Evolutionary conservation across 2,329 filamentous ascomycete species (phyloP).

Genomic region (Botrytis galanthina): DNA sequence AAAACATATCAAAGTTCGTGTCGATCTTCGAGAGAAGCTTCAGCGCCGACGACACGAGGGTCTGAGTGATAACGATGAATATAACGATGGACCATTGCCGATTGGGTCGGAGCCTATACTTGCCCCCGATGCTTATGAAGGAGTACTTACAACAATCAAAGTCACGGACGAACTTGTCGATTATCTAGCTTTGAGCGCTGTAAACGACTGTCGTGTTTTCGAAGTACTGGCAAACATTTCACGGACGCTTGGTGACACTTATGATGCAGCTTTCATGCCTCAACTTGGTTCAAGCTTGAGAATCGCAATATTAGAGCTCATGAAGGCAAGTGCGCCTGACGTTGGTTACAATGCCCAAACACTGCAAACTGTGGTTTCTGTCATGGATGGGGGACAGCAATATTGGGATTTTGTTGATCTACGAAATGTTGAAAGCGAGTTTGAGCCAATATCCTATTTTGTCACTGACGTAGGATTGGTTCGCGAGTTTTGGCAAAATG

Average conservation of each 20-base stretch:
- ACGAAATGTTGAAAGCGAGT: conserved; percentile 43
- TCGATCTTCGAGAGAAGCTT: conserved; percentile 13
- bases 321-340: conserved; percentile 33
- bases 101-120: conserved; percentile 47
- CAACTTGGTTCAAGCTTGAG: conserved; percentile 41
- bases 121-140: conserved; percentile 40
- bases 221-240: conserved; percentile 47
- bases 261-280: conserved; percentile 42
- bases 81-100: conserved; percentile 51
- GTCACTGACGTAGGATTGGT: conserved; percentile 44
- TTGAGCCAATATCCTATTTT: conserved; percentile 49
- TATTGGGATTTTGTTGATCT: conserved; percentile 38
- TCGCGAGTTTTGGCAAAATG: conserved; percentile 55
- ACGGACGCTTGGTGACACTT: conserved; percentile 42
- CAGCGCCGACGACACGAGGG: conserved; percentile 18
- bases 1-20: conserved; percentile 52
- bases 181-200: conserved; percentile 47
- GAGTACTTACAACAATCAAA: conserved; percentile 46
- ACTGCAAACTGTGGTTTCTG: conserved; percentile 37
- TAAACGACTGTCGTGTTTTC: conserved; percentile 48
- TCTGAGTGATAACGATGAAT: conserved; percentile 9
- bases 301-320: conserved; percentile 38
- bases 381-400: conserved; percentile 33
- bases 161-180: conserved; percentile 43
- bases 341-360: conserved; percentile 40